Evolutionary conservation across 2,329 filamentous ascomycete species (phyloP).

Genomic region (Penicillium decumbens): DNA sequence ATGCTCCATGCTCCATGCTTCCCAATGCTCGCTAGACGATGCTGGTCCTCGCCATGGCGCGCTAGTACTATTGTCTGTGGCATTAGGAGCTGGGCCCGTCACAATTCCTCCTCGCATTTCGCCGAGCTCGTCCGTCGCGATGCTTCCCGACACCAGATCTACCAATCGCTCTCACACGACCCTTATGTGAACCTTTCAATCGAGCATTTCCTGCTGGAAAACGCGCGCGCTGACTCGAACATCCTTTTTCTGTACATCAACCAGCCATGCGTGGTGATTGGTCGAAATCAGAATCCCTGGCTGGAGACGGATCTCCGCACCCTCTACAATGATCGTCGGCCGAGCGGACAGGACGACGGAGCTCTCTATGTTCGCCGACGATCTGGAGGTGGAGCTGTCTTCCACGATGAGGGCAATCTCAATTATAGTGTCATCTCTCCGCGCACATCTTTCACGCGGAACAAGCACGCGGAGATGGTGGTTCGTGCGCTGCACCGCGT

Average conservation of each 20-base stretch:
- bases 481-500: slow-evolving; percentile 65
- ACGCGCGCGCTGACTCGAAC: slow-evolving; percentile 65
- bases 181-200: slow-evolving; percentile 90
- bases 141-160: slow-evolving; percentile 56
- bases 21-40: slow-evolving; percentile 27
- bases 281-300: slow-evolving; percentile 98
- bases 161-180: slow-evolving; percentile 64
- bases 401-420: slow-evolving; percentile 87
- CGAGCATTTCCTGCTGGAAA: slow-evolving; percentile 82
- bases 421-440: slow-evolving; percentile 94
- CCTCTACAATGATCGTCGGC: slow-evolving; percentile 45
- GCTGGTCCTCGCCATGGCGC: slow-evolving; percentile 11
- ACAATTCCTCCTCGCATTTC: slow-evolving; percentile 34
- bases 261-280: slow-evolving; percentile 79
- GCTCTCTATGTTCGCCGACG: slow-evolving; percentile 72
- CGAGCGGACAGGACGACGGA: slow-evolving; percentile 24
- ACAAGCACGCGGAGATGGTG: slow-evolving; percentile 89
- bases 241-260: slow-evolving; percentile 88
- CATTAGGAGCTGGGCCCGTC: slow-evolving; percentile 15
- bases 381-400: slow-evolving; percentile 87
- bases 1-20: neutral
- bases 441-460: slow-evolving; percentile 67
- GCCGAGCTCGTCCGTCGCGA: slow-evolving; percentile 33
- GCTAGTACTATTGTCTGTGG: neutral
- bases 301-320: slow-evolving; percentile 73